Percentiles rank a stretch among this genome's conserved stretches.
Conservation (phyloP, 805 yeast species). For the Sugiyamaella americana region DNA sequence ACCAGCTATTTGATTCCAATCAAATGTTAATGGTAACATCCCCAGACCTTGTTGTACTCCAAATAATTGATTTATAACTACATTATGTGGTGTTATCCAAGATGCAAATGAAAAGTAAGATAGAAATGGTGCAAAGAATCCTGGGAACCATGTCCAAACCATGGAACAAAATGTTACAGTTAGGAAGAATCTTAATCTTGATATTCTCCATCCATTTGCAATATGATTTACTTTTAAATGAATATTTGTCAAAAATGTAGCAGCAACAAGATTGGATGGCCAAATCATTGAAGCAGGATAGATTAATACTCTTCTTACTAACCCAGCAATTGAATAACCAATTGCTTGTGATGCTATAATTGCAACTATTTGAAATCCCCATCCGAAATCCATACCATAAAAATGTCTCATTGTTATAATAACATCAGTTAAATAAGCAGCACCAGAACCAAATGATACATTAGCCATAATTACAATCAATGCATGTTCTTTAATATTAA, state of each 20-base stretch:
- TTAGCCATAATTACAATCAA: constrained; percentile 48
- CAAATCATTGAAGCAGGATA: constrained; percentile 63
- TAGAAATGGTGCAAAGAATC: constrained; percentile 51
- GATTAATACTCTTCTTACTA: constrained; percentile 52
- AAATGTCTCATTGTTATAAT: constrained; percentile 46
- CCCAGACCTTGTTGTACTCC: constrained; percentile 61
- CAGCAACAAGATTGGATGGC: constrained; percentile 60
- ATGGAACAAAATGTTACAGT: constrained; percentile 38
- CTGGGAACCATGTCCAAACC: constrained; percentile 57
- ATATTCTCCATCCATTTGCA: constrained; percentile 57
- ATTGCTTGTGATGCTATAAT: constrained; percentile 53
- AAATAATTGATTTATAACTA: constrained; percentile 56
- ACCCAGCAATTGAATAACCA: constrained; percentile 64
- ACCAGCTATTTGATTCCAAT: constrained; percentile 57
- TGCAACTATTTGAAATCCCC: constrained; percentile 51
- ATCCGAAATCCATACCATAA: constrained; percentile 39
- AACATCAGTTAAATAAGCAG: constrained; percentile 55
- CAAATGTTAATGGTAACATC: constrained; percentile 58
- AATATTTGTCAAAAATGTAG: constrained; percentile 52
- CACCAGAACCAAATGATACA: constrained; percentile 38
- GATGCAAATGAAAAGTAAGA: constrained; percentile 54
- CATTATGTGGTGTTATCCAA: constrained; percentile 58
- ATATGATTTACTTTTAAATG: constrained; percentile 43
- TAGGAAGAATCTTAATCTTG: constrained; percentile 46
- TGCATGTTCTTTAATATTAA: constrained; percentile 60